Evolutionary conservation across 208 protist species (phyloP).

Genomic region (Phytomonas sp.): DNA sequence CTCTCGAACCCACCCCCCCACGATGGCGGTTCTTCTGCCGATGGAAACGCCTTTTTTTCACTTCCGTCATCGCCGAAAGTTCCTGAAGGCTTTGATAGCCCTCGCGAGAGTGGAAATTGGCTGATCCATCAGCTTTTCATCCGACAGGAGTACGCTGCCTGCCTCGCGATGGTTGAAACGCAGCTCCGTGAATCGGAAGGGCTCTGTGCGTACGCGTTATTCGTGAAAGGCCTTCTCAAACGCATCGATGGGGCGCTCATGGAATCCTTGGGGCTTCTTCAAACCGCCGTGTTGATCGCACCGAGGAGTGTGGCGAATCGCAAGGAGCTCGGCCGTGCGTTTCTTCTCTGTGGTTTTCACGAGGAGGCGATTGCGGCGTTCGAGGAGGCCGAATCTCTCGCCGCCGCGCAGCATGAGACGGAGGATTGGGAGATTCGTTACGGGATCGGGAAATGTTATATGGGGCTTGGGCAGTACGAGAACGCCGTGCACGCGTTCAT

Average conservation of each 20-base stretch:
- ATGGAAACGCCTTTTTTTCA: too few relatives aligned
- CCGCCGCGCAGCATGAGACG: slow-evolving; percentile 19
- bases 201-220: slow-evolving; percentile 87
- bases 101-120: slow-evolving; percentile 89
- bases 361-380: slow-evolving; percentile 87
- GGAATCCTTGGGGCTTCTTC: slow-evolving; percentile 92
- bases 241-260: slow-evolving; percentile 87
- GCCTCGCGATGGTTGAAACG: slow-evolving; percentile 81
- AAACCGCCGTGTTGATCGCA: slow-evolving; percentile 83
- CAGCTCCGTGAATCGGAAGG: slow-evolving; percentile 75
- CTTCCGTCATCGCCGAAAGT: slow-evolving; percentile 12
- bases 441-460: slow-evolving; percentile 89
- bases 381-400: slow-evolving; percentile 65
- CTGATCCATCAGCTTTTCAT: slow-evolving; percentile 91
- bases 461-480: slow-evolving; percentile 68
- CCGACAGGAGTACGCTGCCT: slow-evolving; percentile 85
- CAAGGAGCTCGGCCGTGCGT: slow-evolving; percentile 90
- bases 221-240: slow-evolving; percentile 90
- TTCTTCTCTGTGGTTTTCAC: slow-evolving; percentile 90
- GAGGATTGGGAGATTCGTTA: slow-evolving; percentile 92
- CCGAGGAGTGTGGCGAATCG: slow-evolving; percentile 81
- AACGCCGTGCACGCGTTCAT: slow-evolving; percentile 74
- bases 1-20: too few relatives aligned
- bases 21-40: too few relatives aligned
- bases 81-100: slow-evolving; percentile 19